These are phyloP conservation scores for Acidomyces sp. DNA, from an alignment of 495 filamentous ascomycete genomes.

Conservation along the genomic window DNA sequence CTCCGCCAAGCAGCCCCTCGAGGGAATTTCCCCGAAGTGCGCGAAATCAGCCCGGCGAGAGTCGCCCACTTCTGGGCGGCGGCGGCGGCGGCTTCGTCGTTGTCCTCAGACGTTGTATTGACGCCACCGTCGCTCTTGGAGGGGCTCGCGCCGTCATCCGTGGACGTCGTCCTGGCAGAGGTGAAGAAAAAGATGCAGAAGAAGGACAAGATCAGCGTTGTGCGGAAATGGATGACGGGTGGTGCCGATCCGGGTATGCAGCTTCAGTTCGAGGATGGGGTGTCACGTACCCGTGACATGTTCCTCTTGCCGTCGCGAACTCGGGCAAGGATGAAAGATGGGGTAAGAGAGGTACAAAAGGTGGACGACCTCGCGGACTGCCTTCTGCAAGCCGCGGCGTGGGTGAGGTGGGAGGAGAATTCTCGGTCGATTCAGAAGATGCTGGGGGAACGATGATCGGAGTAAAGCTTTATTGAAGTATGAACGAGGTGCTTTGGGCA, in stretches of 20 bases:
- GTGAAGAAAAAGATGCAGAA: slow-evolving; percentile 30
- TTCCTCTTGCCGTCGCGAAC: too few relatives aligned
- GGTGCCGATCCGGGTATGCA: slow-evolving; percentile 17
- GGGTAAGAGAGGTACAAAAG: slow-evolving; percentile 40
- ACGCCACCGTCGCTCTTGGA: not conserved
- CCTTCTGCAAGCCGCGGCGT: slow-evolving; percentile 73
- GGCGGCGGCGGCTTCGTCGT: not conserved
- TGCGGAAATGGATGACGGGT: slow-evolving; percentile 36
- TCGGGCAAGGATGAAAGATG: slow-evolving; percentile 17
- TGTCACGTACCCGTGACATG: slow-evolving; percentile 5
- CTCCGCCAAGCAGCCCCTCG: slow-evolving; percentile 24
- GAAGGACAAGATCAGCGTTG: slow-evolving; percentile 52
- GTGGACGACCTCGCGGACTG: slow-evolving; percentile 88
- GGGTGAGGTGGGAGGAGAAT: slow-evolving; percentile 72
- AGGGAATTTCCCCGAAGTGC: not conserved
- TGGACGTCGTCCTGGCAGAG: not conserved
- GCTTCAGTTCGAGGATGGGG: slow-evolving; percentile 6
- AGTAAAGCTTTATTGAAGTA: too few relatives aligned
- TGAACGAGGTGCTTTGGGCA: too few relatives aligned
- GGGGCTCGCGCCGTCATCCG: not conserved
- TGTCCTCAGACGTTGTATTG: not conserved
- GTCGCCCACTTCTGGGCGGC: slow-evolving; percentile 26
- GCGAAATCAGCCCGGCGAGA: slow-evolving; percentile 23
- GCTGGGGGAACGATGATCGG: too few relatives aligned
- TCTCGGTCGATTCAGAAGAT: not conserved